These are phyloP conservation scores for Batkoa obscura DNA, from an alignment of 371 early-diverging fungal species.

Conservation along the genomic window DNA sequence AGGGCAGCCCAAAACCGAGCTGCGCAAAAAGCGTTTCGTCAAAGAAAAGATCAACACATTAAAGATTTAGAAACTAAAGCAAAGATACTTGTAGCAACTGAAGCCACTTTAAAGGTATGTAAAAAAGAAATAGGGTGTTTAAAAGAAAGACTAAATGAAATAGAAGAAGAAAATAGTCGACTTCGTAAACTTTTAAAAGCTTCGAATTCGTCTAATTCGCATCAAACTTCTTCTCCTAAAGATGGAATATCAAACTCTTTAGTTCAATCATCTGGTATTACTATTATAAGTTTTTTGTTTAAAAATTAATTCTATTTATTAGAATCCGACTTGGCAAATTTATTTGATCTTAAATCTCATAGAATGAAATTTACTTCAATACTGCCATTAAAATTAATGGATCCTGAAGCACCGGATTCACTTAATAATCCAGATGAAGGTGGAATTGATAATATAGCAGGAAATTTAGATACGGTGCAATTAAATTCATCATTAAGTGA, in stretches of 20 bases:
- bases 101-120: background rate
- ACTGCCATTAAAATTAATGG: too few relatives aligned
- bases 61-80: slow-evolving; percentile 41
- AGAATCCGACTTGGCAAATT: background rate
- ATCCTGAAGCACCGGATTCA: too few relatives aligned
- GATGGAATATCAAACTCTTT: too few relatives aligned
- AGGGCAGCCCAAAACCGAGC: slow-evolving; percentile 56
- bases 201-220: background rate
- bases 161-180: background rate
- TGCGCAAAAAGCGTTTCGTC: slow-evolving; percentile 55
- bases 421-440: too few relatives aligned
- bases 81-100: background rate
- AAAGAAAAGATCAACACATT: slow-evolving; percentile 52
- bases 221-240: background rate
- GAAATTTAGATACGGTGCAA: too few relatives aligned
- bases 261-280: background rate
- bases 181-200: background rate
- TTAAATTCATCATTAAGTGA: too few relatives aligned
- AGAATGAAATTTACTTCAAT: too few relatives aligned
- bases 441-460: too few relatives aligned
- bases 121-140: background rate
- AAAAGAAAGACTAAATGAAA: background rate
- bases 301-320: background rate
- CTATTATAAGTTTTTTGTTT: background rate
- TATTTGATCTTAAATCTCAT: too few relatives aligned